Evolutionary conservation across 306 rosid species (phyloP).

Genomic region (Sicyos edulis): DNA sequence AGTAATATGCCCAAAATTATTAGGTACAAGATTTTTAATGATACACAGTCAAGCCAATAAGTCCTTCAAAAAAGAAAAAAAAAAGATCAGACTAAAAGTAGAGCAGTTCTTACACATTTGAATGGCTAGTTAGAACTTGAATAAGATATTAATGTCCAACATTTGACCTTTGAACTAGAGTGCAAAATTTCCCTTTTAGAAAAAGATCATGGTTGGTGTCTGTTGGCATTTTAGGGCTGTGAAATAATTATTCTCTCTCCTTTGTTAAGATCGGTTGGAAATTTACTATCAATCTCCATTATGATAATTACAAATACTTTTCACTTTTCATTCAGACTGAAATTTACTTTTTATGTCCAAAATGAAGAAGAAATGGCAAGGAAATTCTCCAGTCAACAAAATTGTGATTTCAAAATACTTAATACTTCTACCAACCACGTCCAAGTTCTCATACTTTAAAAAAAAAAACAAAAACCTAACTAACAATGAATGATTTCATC

Average conservation of each 20-base stretch:
- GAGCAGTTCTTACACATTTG: background rate
- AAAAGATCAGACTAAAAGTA: background rate
- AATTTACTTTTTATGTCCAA: background rate
- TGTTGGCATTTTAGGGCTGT: background rate
- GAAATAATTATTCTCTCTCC: background rate
- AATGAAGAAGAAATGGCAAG: background rate
- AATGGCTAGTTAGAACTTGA: background rate
- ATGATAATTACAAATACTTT: background rate
- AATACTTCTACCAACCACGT: background rate
- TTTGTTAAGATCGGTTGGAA: background rate
- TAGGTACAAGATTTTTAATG: background rate
- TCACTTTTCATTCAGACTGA: background rate
- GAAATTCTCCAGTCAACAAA: background rate
- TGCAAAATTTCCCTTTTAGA: background rate
- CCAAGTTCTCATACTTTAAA: too few relatives aligned
- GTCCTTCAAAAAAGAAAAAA: background rate
- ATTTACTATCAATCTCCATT: background rate
- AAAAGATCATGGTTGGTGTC: background rate
- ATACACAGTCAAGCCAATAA: background rate
- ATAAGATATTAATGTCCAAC: background rate
- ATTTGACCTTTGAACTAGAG: background rate
- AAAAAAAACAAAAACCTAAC: too few relatives aligned
- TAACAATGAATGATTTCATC: too few relatives aligned
- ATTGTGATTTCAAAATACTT: background rate
- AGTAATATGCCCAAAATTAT: conserved; percentile 5